Base-by-base conservation (phyloP, 2,329 filamentous ascomycete genomes). In the Stemphylium lycopersici region DNA sequence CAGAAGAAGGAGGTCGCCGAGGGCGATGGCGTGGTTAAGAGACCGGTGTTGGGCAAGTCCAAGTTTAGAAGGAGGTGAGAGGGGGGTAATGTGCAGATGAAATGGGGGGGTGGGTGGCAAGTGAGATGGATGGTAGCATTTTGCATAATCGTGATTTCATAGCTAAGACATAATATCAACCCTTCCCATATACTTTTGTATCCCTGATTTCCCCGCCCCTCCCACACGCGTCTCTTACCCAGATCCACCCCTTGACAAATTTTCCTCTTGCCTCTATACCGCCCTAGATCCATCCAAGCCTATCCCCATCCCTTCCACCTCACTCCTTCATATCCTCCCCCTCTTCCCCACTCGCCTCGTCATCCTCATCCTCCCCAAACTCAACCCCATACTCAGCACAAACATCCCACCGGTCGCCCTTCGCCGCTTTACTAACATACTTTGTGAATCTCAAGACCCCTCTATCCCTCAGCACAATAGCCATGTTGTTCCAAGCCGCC, bases 401-500 rank as follows among this genome's bases (percentile, higher is more conserved):
- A 44, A 98, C 82, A 77, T 99, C 95, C 91, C 93, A 98, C 38
- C 95, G 83, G 77, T 98, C 95, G 0, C 95, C 95, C 69, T 85
- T 85, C 6, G 95, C 95, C 45, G 83, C 85, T 55, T 82, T 82
- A 76, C 90, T 96, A 18, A 99, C 89, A 74, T 98, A 99, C 80
- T 98, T 99, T 69, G 98, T 92, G 72, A 99, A 99, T 73, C 91
- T 88, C 70, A 99, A 81, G 12, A 90, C 89, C 12, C 91, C 93
- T 63, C 85, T 87, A 72, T 99, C 95, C 53, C 95, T 84, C 63
- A 98, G 79, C 29, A 98, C 95, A 62, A 99, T 86, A 61, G 89
- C 92, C 79, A 99, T 82, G 61, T 90, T 91, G 76, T 98, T 98
- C 95, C 95, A 99, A 6, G 80, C 79, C 2, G 88, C 86, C 0